These are phyloP conservation scores for Mortierella alpina DNA, from an alignment of 192 early-diverging fungal species.

Conservation along the genomic window DNA sequence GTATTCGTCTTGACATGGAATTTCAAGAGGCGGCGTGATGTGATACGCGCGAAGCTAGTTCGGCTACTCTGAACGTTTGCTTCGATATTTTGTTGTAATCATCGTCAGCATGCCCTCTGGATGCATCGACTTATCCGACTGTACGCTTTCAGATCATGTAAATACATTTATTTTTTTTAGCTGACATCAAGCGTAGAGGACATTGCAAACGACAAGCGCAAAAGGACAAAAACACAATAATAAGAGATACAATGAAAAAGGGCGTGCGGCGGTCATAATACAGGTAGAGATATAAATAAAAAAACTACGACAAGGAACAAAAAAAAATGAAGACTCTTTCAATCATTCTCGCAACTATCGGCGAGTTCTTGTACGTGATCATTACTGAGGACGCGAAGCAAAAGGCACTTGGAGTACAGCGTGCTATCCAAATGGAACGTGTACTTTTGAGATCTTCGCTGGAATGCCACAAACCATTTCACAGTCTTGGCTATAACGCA, in stretches of 20 bases:
- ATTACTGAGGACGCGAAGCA: conserved; percentile 31
- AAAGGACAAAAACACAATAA: too few relatives aligned
- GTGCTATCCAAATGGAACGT: conserved; percentile 39
- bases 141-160: too few relatives aligned
- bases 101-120: too few relatives aligned
- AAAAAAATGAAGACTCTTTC: neutral
- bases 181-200: neutral
- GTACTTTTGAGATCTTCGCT: conserved; percentile 31
- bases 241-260: neutral
- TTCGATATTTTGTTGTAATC: too few relatives aligned
- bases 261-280: too few relatives aligned
- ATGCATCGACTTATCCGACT: too few relatives aligned
- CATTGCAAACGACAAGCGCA: neutral
- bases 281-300: neutral
- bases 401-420: conserved; percentile 42
- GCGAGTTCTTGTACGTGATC: conserved; percentile 28
- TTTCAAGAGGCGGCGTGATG: too few relatives aligned
- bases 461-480: conserved; percentile 50
- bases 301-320: neutral
- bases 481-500: conserved; percentile 41
- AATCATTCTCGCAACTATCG: conserved; percentile 24
- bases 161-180: too few relatives aligned
- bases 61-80: too few relatives aligned
- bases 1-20: too few relatives aligned
- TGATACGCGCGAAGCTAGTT: too few relatives aligned